These are phyloP conservation scores for Eucalyptus tenuipes DNA, from an alignment of 345 rosid genomes.

Conservation along the genomic window DNA sequence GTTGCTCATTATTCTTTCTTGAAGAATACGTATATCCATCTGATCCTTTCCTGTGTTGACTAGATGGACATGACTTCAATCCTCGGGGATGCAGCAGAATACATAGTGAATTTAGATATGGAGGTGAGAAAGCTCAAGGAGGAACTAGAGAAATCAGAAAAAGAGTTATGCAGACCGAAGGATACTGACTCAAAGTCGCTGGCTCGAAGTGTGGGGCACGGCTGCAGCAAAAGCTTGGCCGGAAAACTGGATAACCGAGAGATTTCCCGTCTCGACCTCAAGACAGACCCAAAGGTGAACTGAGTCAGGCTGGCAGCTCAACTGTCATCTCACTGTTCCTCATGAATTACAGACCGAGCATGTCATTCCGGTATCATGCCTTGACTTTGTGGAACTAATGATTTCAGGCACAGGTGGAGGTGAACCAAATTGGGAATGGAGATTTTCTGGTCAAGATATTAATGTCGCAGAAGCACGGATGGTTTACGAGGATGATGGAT, in stretches of 20 bases:
- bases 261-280: background rate
- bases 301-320: background rate
- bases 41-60: constrained; percentile 3
- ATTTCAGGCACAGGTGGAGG: constrained; percentile 44
- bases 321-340: background rate
- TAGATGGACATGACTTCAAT: constrained; percentile 67
- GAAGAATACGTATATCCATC: background rate
- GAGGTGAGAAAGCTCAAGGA: constrained; percentile 41
- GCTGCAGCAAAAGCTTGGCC: background rate
- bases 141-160: constrained; percentile 44
- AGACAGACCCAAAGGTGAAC: constrained; percentile 12
- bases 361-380: background rate
- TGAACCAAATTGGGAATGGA: constrained; percentile 36
- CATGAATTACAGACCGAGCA: background rate
- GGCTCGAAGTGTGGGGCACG: background rate
- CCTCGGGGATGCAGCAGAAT: constrained; percentile 65
- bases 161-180: constrained; percentile 12
- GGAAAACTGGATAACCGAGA: background rate
- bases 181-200: constrained; percentile 1
- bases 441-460: constrained; percentile 37
- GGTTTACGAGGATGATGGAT: constrained; percentile 56
- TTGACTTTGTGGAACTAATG: background rate
- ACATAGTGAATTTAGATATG: constrained; percentile 36
- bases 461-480: constrained; percentile 30
- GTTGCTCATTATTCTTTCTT: background rate